phyloP scores from a whole-genome alignment of 1,284 basidiomycete genomes.

The Ustilago tritici region DNA sequence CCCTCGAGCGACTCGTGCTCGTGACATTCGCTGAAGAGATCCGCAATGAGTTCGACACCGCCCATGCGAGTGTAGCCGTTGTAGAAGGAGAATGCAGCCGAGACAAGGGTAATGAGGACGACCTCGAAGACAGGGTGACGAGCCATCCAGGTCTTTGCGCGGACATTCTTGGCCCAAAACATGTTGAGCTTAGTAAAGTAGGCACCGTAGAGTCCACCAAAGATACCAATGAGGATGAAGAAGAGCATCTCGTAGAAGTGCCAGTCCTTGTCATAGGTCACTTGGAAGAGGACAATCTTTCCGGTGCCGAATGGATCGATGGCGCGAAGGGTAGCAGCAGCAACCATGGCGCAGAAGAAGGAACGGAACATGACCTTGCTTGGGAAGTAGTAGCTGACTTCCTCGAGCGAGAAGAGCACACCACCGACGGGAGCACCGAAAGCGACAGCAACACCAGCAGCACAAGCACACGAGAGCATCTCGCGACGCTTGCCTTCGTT shows the following conservation, averaged over 20 bases:
- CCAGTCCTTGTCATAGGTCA: conserved; percentile 92
- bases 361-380: conserved; percentile 70
- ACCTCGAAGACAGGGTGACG: conserved; percentile 86
- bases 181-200: conserved; percentile 91
- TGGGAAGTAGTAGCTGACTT: conserved; percentile 70
- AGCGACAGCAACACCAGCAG: conserved; percentile 79
- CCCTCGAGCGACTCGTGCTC: conserved; percentile 76
- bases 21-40: conserved; percentile 69
- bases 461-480: conserved; percentile 57
- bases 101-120: conserved; percentile 75
- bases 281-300: conserved; percentile 76
- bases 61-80: conserved; percentile 94
- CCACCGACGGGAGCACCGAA: conserved; percentile 71
- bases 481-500: conserved; percentile 76
- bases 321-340: conserved; percentile 73
- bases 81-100: conserved; percentile 79
- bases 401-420: conserved; percentile 74
- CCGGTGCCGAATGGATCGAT: conserved; percentile 87
- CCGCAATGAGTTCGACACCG: conserved; percentile 87
- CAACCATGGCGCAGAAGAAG: conserved; percentile 66
- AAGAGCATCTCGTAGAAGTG: conserved; percentile 82
- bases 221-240: conserved; percentile 84
- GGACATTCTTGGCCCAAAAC: conserved; percentile 75
- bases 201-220: conserved; percentile 85
- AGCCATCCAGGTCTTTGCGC: conserved; percentile 65